Evolutionary conservation across 176 grass and related monocot species (phyloP), one percentile per base, ranked within the genome.

Genomic region (Echinochloa phyllopogon): DNA sequence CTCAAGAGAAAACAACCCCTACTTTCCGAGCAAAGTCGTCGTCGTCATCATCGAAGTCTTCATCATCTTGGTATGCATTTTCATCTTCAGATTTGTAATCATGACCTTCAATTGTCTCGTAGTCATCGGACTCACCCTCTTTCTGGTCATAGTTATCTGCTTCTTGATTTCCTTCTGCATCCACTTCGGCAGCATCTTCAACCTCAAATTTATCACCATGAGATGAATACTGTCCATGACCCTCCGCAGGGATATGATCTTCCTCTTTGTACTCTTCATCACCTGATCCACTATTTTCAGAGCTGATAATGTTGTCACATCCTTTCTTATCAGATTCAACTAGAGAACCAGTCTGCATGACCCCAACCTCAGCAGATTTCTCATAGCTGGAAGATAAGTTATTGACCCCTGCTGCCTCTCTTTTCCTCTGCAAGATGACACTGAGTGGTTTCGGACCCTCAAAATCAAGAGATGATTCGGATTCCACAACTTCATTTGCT

Each of bases 1-100:
- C 67, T 76, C 20, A 99, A 53, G 93, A 91, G 40, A 96, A 81
- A 82, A 94, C 51, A 15, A 91, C 91, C 25, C 94, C 94, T 3
- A 99, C 91, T 94, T 92, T 92, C 25, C 8, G 92, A 74, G 97
- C 91, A 72, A 99, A 99, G 55, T 99, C 91, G n/a, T 98, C 91
- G n/a, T 98, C 91, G 5, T 97, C 93, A 14, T 95, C 94, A 8
- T 98, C 92, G 4, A 82, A 85, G 44, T 95, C 92, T 47, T 94
- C 91, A 0, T 87, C 87, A 0, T 89, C 91, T 63, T 82, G 89
- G 84, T 89, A 95, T 27, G 61, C 81, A 42, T 84, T 90, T 79
- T 94, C 93, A 56, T 92, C 93, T 51, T 89, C 91, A 18, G 63
- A 88, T 65, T 87, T 86, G 85, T 86, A 85, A 58, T 82, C 87